These are phyloP conservation scores for Colletotrichum sp. DNA, from an alignment of 2,329 filamentous ascomycete species.

Conservation along the genomic window DNA sequence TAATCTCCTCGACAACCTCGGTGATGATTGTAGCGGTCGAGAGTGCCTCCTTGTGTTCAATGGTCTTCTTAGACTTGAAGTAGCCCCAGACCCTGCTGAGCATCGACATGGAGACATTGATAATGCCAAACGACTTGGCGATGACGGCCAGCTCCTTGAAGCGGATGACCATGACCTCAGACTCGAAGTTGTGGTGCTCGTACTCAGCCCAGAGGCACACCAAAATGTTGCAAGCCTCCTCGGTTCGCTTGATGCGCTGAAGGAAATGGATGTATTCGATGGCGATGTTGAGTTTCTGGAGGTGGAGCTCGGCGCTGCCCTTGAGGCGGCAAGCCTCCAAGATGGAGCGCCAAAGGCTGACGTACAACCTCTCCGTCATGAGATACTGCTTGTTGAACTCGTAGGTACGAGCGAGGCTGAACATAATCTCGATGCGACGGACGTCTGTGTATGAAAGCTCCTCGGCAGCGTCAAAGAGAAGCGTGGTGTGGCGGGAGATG, in stretches of 20 bases:
- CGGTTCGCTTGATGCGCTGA: constrained; percentile 30
- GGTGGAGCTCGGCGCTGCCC: constrained; percentile 35
- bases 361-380: constrained; percentile 42
- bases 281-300: constrained; percentile 41
- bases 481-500: background rate
- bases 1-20: constrained; percentile 43
- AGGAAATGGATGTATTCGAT: constrained; percentile 42
- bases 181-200: constrained; percentile 36
- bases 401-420: constrained; percentile 39
- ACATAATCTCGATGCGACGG: constrained; percentile 36
- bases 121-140: constrained; percentile 37
- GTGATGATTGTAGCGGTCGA: constrained; percentile 40
- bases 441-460: constrained; percentile 36
- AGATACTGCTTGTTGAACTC: constrained; percentile 33
- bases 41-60: constrained; percentile 35
- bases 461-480: constrained; percentile 40
- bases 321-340: constrained; percentile 34
- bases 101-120: constrained; percentile 36
- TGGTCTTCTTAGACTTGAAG: constrained; percentile 38
- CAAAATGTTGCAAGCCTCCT: constrained; percentile 43
- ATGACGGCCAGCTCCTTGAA: constrained; percentile 38
- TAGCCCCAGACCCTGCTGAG: constrained; percentile 42
- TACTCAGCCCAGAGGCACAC: constrained; percentile 46
- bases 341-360: constrained; percentile 43
- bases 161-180: constrained; percentile 35